Evolutionary conservation across 2,329 filamentous ascomycete species (phyloP), one percentile per base, ranked within the genome.

Genomic region (Paramyrothecium sp.): DNA sequence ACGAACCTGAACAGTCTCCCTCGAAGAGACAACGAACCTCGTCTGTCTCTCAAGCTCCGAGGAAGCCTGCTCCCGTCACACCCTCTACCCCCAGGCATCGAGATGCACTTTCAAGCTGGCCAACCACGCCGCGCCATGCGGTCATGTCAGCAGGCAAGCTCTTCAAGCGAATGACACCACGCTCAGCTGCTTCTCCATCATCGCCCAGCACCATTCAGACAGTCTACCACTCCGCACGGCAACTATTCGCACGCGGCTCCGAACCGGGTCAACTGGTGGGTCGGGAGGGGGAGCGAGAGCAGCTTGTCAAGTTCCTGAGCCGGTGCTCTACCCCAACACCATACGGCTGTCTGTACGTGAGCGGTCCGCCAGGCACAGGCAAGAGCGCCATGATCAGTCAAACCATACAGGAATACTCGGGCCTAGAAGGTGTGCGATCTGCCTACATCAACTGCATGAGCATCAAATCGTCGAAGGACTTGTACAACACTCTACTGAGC

Each of bases 391-490:
- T 98, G 80, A 87, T 98, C 60, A 88, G 88, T 61, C 89, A 96
- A 69, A 85, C 96, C 53, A 89, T 89, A 51, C 78, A 85, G 51
- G 79, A 86, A 48, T 75, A 89, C 52, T 76, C 77, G 12, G 69
- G 76, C 3, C 76, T 78, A 34, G 76, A 81, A 17, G 72, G 78
- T 3, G 78, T 95, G 54, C 87, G 85, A 66, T 87, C 88, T 54
- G 87, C 88, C 2, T 94, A 93, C 68, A 83, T 99, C 80, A 99
- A 99, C 72, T 99, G 95, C 75, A 97, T 97, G 88, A 97, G 93
- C 74, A 88, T 97, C 74, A 96, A 95, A 68, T 91, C 87, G 34
- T 91, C 92, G 2, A 88, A 87, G 63, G 93, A 97, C 69, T 81
- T 99, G 21, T 96, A 96, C 73, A 82, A 83, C 60, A 93, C 89